Evolutionary conservation across 768 basidiomycete genomes (phyloP).

Genomic region (Rickenella mellea): DNA sequence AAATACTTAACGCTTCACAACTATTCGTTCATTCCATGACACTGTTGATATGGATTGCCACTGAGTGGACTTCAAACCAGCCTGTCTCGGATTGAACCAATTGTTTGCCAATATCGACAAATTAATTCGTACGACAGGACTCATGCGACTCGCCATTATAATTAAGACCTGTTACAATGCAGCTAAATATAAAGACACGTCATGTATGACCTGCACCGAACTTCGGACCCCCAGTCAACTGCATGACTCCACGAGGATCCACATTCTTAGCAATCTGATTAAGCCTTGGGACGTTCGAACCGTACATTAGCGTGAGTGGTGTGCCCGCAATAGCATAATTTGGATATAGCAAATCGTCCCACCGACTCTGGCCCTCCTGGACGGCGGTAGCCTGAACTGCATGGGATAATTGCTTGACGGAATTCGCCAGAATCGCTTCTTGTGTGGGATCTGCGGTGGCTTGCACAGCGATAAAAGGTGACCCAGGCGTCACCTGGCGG

Average conservation of each 20-base stretch:
- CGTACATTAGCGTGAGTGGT: slow-evolving; percentile 8
- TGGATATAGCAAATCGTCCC: slow-evolving; percentile 5
- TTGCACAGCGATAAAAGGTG: not conserved
- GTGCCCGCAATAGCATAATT: slow-evolving; percentile 13
- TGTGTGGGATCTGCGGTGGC: not conserved
- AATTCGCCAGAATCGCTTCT: not conserved
- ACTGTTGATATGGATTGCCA: too few relatives aligned
- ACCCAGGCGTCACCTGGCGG: not conserved
- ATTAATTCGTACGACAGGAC: too few relatives aligned
- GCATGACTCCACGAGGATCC: slow-evolving; percentile 13
- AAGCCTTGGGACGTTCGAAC: slow-evolving; percentile 8
- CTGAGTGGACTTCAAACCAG: too few relatives aligned
- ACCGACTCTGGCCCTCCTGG: slow-evolving; percentile 9
- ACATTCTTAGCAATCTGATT: slow-evolving; percentile 1
- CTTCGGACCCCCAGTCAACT: slow-evolving; percentile 12
- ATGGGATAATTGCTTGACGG: not conserved
- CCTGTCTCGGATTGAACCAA: too few relatives aligned
- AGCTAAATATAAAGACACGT: too few relatives aligned
- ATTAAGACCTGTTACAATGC: too few relatives aligned
- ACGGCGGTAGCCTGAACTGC: slow-evolving; percentile 2
- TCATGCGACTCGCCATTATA: too few relatives aligned
- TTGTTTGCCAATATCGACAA: too few relatives aligned
- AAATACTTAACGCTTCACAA: too few relatives aligned
- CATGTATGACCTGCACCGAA: too few relatives aligned
- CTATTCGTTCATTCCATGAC: too few relatives aligned